Percentiles rank a stretch among this genome's conserved stretches.
phyloP scores from a whole-genome alignment of 257 asterid species.

The Osmanthus fragrans region DNA sequence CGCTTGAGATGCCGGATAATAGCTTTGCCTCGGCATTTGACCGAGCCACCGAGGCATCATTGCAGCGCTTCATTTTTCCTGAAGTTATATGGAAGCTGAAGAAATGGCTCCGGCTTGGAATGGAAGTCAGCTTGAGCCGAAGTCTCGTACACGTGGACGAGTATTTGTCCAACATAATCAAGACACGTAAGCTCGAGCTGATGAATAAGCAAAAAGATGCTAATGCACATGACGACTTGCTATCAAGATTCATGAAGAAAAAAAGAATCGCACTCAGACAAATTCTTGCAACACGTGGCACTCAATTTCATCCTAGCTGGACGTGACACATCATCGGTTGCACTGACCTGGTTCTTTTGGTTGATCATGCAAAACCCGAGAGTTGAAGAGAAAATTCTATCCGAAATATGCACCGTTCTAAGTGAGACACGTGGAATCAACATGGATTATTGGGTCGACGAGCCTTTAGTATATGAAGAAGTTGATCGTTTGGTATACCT shows the following conservation, averaged over 20 bases:
- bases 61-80: slow-evolving; percentile 78
- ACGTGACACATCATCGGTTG: slow-evolving; percentile 91
- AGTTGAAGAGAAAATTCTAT: slow-evolving; percentile 55
- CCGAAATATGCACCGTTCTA: slow-evolving; percentile 62
- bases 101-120: slow-evolving; percentile 83
- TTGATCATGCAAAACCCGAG: slow-evolving; percentile 61
- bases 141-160: slow-evolving; percentile 72
- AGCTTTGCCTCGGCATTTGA: slow-evolving; percentile 81
- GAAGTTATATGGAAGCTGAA: slow-evolving; percentile 84
- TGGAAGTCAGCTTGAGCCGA: slow-evolving; percentile 80
- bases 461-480: slow-evolving; percentile 68
- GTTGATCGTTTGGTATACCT: slow-evolving; percentile 69
- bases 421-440: slow-evolving; percentile 66
- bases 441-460: slow-evolving; percentile 49
- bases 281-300: slow-evolving; percentile 78
- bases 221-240: slow-evolving; percentile 66
- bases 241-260: slow-evolving; percentile 88
- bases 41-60: slow-evolving; percentile 84
- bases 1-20: slow-evolving; percentile 65
- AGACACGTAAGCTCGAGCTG: slow-evolving; percentile 69
- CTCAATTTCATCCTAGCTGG: slow-evolving; percentile 96
- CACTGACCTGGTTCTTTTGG: slow-evolving; percentile 96
- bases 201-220: slow-evolving; percentile 53
- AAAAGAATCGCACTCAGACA: slow-evolving; percentile 69
- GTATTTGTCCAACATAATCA: slow-evolving; percentile 60